phyloP scores from a whole-genome alignment of 2,329 filamentous ascomycete species.

The Talaromyces albobiverticillius region DNA sequence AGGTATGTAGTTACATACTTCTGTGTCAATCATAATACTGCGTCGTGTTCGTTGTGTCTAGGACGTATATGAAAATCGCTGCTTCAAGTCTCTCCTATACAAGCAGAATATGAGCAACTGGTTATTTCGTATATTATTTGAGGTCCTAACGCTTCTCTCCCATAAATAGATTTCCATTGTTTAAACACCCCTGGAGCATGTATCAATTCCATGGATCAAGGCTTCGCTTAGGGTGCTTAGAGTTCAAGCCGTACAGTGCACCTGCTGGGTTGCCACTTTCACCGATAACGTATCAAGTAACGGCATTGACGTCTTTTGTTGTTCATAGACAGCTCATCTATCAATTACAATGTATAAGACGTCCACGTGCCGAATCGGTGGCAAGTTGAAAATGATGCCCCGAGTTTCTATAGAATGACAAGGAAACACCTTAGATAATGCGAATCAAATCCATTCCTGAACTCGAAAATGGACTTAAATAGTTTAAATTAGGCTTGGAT shows the following conservation, averaged over 20 bases:
- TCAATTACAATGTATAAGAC: no score
- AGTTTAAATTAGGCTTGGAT: not conserved
- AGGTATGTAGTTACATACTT: no score
- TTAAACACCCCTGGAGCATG: not conserved
- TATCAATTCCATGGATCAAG: not conserved
- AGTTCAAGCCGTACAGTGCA: not conserved
- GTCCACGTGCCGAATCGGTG: no score
- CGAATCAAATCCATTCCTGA: not conserved
- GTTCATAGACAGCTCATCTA: not conserved
- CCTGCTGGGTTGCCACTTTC: not conserved
- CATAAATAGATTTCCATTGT: no score
- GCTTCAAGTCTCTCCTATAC: no score
- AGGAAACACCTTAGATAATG: not conserved
- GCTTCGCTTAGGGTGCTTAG: not conserved
- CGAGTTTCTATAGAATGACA: not conserved
- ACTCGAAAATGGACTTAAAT: not conserved
- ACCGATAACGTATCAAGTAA: not conserved
- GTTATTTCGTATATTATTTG: no score
- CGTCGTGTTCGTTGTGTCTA: no score
- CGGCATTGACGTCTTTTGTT: constrained; percentile 4
- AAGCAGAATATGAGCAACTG: no score
- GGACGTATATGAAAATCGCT: no score
- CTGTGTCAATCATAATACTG: no score
- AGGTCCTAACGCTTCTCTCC: no score
- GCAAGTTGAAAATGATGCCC: not conserved